A percentile compares a stretch with the other conserved stretches of the same genome.
These are phyloP conservation scores for Metschnikowia aberdeeniae DNA, from an alignment of 805 yeast genomes.

Conservation along the genomic window DNA sequence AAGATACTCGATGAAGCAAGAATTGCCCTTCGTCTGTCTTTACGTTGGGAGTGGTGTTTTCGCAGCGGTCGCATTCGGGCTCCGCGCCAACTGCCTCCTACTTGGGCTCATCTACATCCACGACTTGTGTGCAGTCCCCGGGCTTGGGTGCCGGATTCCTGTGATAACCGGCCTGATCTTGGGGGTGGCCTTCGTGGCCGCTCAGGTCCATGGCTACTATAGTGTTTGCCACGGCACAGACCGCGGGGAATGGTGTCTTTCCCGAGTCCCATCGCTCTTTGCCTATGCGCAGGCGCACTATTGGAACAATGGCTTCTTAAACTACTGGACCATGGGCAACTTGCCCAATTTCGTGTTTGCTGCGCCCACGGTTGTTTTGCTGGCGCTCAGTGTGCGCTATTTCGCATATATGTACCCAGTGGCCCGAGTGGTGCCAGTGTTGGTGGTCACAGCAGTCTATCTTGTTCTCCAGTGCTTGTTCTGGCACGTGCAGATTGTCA, in stretches of 20 bases:
- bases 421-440: slow-evolving; percentile 33
- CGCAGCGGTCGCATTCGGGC: slow-evolving; percentile 54
- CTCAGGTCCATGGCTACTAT: slow-evolving; percentile 52
- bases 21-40: not conserved
- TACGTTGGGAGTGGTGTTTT: slow-evolving; percentile 50
- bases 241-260: slow-evolving; percentile 75
- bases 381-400: slow-evolving; percentile 37
- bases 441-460: slow-evolving; percentile 41
- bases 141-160: slow-evolving; percentile 18
- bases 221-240: slow-evolving; percentile 55
- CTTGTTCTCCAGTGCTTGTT: slow-evolving; percentile 49
- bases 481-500: slow-evolving; percentile 86
- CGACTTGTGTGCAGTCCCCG: slow-evolving; percentile 40
- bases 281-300: slow-evolving; percentile 71
- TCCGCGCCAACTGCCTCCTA: slow-evolving; percentile 74
- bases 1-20: not conserved
- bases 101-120: slow-evolving; percentile 63
- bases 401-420: slow-evolving; percentile 35
- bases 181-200: slow-evolving; percentile 40
- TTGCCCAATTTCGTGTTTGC: slow-evolving; percentile 80
- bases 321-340: slow-evolving; percentile 79
- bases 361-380: slow-evolving; percentile 55
- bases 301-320: slow-evolving; percentile 81
- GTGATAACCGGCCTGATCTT: slow-evolving; percentile 56
- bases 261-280: slow-evolving; percentile 55